phyloP scores from a whole-genome alignment of 192 early-diverging fungal species.

The Chytriomyces hyalinus region DNA sequence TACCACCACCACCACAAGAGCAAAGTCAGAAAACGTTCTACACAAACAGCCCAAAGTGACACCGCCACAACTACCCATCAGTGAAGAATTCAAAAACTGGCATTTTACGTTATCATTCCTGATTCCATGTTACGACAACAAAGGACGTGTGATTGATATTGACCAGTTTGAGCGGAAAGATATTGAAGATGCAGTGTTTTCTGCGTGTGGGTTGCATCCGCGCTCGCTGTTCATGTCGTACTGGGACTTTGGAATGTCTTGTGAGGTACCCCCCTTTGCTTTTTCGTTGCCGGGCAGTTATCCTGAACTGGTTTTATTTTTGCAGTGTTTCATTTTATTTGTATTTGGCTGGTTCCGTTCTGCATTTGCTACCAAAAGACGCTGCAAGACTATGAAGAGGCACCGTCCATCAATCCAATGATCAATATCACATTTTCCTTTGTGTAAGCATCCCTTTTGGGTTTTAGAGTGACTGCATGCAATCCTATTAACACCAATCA shows the following conservation, averaged over 20 bases:
- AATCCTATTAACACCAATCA: neutral
- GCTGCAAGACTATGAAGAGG: neutral
- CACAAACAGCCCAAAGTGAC: neutral
- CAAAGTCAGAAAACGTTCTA: neutral
- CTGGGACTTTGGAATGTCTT: constrained; percentile 19
- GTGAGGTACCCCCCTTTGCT: neutral
- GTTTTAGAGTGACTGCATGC: too few species aligned
- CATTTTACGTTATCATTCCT: constrained; percentile 9
- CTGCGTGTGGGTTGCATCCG: constrained; percentile 19
- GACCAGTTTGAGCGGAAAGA: constrained; percentile 21
- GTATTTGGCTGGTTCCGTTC: constrained; percentile 28
- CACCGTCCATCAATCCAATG: too few species aligned
- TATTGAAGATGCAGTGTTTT: constrained; percentile 23
- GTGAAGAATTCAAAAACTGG: constrained; percentile 12
- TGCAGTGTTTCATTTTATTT: constrained; percentile 9
- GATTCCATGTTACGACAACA: constrained; percentile 20
- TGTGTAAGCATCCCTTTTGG: too few species aligned
- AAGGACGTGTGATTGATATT: constrained; percentile 7
- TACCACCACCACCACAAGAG: too few species aligned
- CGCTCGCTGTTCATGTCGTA: constrained; percentile 9
- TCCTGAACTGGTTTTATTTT: neutral
- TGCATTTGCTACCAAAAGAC: constrained; percentile 16
- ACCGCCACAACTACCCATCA: neutral
- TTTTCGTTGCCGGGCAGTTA: neutral
- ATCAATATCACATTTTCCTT: neutral